phyloP scores from a whole-genome alignment of 2,329 filamentous ascomycete genomes.

The Blastomyces emzantsi region DNA sequence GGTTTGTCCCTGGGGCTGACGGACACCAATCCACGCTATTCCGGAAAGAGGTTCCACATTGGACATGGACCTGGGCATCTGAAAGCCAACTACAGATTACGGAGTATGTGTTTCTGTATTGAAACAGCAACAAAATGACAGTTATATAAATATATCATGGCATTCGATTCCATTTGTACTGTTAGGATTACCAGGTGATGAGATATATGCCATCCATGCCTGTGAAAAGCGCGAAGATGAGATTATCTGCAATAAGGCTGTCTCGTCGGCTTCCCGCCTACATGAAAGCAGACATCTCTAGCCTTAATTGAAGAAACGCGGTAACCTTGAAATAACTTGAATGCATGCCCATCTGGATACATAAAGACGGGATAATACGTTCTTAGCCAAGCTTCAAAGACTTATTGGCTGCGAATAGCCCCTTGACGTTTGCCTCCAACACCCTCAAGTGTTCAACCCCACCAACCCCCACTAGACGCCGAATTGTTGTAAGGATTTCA shows the following conservation, averaged over 20 bases:
- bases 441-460: not conserved
- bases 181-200: not conserved
- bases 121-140: not conserved
- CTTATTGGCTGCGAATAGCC: not conserved
- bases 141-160: not conserved
- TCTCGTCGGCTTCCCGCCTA: not conserved
- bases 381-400: not conserved
- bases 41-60: constrained; percentile 7
- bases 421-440: not conserved
- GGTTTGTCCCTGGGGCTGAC: constrained; percentile 2
- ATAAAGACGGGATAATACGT: not conserved
- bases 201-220: not conserved
- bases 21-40: constrained; percentile 4
- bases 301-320: not conserved
- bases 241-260: not conserved
- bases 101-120: not conserved
- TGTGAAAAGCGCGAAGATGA: not conserved
- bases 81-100: not conserved
- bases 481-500: too few relatives aligned
- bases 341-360: not conserved
- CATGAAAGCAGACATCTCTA: not conserved
- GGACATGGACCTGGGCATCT: not conserved
- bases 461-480: not conserved
- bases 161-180: not conserved
- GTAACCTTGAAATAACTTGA: not conserved